Evolutionary conservation across 331 rosid genomes (phyloP).

Genomic region (Rosa hybrid): DNA sequence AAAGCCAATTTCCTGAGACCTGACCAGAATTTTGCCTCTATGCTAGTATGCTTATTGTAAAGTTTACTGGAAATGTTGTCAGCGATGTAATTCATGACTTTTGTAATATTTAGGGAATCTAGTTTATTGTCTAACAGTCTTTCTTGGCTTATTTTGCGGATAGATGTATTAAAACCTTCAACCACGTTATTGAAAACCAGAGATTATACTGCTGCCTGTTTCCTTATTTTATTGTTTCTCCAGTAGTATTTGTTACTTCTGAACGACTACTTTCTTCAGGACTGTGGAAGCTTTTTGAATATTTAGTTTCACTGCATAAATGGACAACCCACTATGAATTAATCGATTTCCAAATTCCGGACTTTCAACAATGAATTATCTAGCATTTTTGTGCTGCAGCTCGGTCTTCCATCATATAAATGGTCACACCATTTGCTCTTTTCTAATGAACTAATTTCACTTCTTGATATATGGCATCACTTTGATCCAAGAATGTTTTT

Average conservation of each 20-base stretch:
- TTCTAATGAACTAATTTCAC: no score
- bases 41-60: constrained; percentile 28
- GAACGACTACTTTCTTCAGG: neutral
- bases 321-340: neutral
- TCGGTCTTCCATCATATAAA: no score
- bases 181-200: constrained; percentile 1
- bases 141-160: constrained; percentile 39
- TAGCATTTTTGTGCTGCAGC: no score
- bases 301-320: neutral
- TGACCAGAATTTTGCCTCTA: constrained; percentile 30
- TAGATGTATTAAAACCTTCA: constrained; percentile 23
- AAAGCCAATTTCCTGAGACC: constrained; percentile 15
- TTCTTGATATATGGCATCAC: no score
- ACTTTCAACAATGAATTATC: no score
- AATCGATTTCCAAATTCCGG: no score
- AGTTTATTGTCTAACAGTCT: constrained; percentile 40
- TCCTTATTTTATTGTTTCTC: neutral
- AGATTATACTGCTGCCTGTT: neutral
- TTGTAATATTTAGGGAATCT: constrained; percentile 48
- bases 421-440: no score
- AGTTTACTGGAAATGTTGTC: constrained; percentile 48
- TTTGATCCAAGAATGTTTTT: no score
- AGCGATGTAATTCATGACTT: constrained; percentile 37
- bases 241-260: neutral
- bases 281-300: no score